Percentiles rank a stretch among this genome's conserved stretches.
Evolutionary conservation across 805 yeast species (phyloP).

Genomic region (Brettanomyces custersianus): DNA sequence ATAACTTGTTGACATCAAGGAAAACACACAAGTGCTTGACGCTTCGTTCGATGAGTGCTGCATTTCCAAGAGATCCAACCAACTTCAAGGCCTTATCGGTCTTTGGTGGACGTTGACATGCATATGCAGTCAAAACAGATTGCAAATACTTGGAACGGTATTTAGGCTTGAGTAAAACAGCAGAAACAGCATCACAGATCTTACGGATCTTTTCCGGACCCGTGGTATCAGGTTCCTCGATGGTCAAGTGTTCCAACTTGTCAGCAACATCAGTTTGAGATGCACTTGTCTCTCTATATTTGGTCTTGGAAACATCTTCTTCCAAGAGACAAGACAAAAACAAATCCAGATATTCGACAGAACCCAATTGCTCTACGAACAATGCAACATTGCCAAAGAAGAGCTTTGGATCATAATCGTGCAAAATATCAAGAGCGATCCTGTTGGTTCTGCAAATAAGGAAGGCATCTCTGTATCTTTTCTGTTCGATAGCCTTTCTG

Average conservation of each 20-base stretch:
- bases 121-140: slow-evolving; percentile 81
- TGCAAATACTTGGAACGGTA: slow-evolving; percentile 56
- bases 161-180: slow-evolving; percentile 42
- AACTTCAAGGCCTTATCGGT: slow-evolving; percentile 62
- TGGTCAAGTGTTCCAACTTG: slow-evolving; percentile 1
- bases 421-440: slow-evolving; percentile 79
- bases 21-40: slow-evolving; percentile 83
- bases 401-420: slow-evolving; percentile 73
- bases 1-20: slow-evolving; percentile 79
- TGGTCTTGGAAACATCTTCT: slow-evolving; percentile 76
- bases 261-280: slow-evolving; percentile 4
- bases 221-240: slow-evolving; percentile 4
- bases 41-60: slow-evolving; percentile 44
- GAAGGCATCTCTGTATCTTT: slow-evolving; percentile 66
- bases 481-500: slow-evolving; percentile 52
- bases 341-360: slow-evolving; percentile 72
- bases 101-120: slow-evolving; percentile 85
- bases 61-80: slow-evolving; percentile 43
- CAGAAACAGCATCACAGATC: slow-evolving; percentile 64
- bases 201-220: slow-evolving; percentile 49
- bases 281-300: slow-evolving; percentile 65
- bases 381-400: slow-evolving; percentile 55
- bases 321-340: slow-evolving; percentile 80
- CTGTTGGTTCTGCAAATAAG: slow-evolving; percentile 81
- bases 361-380: slow-evolving; percentile 63